These are phyloP conservation scores for Viola odorata DNA, from an alignment of 345 rosid species.

Conservation along the genomic window DNA sequence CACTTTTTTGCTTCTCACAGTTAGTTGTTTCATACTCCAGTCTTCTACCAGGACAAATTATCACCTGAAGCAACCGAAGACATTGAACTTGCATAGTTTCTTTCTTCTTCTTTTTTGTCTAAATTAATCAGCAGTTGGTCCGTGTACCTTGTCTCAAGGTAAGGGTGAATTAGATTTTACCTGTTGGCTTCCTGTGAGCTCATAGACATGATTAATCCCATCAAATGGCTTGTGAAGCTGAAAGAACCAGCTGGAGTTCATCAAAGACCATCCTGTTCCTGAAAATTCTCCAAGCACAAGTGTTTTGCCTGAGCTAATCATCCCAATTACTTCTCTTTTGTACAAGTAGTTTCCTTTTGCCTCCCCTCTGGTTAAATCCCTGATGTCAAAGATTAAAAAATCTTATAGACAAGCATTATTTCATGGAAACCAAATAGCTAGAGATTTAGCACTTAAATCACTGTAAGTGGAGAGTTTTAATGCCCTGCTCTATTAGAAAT, in stretches of 20 bases:
- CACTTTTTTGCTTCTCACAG: slow-evolving; percentile 5
- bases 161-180: neutral
- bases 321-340: slow-evolving; percentile 14
- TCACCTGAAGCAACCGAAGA: slow-evolving; percentile 9
- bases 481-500: too few species aligned
- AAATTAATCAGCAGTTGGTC: neutral
- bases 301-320: slow-evolving; percentile 9
- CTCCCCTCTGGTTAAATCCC: neutral
- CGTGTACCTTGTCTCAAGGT: neutral
- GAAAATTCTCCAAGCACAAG: slow-evolving; percentile 17
- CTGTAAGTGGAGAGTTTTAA: neutral
- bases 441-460: neutral
- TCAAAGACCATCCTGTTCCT: slow-evolving; percentile 18
- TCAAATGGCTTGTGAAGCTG: slow-evolving; percentile 1
- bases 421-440: too few species aligned
- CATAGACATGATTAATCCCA: neutral
- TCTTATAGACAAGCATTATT: too few species aligned
- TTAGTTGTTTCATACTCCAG: slow-evolving; percentile 11
- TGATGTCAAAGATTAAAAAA: neutral
- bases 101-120: neutral
- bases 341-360: slow-evolving; percentile 1
- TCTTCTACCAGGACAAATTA: slow-evolving; percentile 17
- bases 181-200: slow-evolving; percentile 16
- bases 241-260: slow-evolving; percentile 15
- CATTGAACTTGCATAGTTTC: neutral